phyloP scores from a whole-genome alignment of 208 protist species.

The Crithidia thermophila region DNA sequence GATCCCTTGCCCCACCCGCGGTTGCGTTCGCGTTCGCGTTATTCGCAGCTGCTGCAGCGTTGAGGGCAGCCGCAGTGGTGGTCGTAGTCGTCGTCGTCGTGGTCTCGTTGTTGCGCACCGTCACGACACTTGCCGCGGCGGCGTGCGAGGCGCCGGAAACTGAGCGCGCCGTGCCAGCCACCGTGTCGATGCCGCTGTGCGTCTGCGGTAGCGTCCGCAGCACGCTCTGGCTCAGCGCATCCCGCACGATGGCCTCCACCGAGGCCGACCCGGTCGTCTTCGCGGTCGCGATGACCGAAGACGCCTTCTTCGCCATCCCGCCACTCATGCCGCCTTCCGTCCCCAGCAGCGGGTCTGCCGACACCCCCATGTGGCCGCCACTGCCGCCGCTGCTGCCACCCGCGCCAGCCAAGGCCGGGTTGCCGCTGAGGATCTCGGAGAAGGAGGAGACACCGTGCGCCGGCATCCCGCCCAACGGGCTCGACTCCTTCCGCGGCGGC shows the following conservation, averaged over 20 bases:
- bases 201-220: conserved; percentile 38
- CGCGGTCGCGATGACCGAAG: neutral
- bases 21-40: no score
- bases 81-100: neutral
- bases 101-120: neutral
- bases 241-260: conserved; percentile 52
- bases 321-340: neutral
- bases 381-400: neutral
- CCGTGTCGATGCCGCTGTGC: conserved; percentile 19
- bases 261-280: conserved; percentile 22
- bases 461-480: conserved; percentile 5
- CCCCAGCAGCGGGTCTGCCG: neutral
- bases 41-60: neutral
- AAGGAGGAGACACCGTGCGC: conserved; percentile 10
- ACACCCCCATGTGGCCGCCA: no score
- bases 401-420: neutral
- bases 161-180: neutral
- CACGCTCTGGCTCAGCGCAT: conserved; percentile 69
- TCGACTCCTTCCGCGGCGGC: neutral
- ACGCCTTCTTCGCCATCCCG: neutral
- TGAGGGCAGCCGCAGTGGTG: neutral
- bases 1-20: neutral
- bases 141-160: conserved; percentile 1
- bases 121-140: neutral
- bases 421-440: neutral